Evolutionary conservation across 2,329 filamentous ascomycete genomes (phyloP), one percentile per base, ranked within the genome.

Genomic region (Diaporthe australafricana): DNA sequence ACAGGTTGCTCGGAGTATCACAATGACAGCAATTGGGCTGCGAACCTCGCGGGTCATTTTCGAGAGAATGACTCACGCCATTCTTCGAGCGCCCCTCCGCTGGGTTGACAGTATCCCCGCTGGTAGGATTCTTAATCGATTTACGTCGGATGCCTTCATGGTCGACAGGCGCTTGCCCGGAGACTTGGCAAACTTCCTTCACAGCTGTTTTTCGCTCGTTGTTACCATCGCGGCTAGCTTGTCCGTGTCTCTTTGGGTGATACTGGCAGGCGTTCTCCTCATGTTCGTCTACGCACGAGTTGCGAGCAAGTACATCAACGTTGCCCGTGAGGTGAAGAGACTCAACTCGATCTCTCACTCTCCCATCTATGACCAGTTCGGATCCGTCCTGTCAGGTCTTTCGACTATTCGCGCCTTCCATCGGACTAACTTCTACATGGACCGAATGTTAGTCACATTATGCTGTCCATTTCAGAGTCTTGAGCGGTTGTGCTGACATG

Each of bases 61-160:
- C 71, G 76, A 80, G 71, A 72, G 75, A 17, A 81, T 83, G 78
- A 79, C 77, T 9, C 77, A 80, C 56, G 76, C 80, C 4, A 79
- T 85, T 32, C 78, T 85, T 16, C 78, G 80, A 9, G 83, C 83
- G 8, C 83, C 83, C 12, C 76, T 85, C 14, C 77, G 79, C 47
- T 83, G 81, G 81, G 76, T 83, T 17, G 83, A 85, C 72, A 83
- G 81, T 0, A 76, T 82, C 1, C 83, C 83, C 5, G 76, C 81
- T 0, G 84, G 84, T 6, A 79, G 83, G n/a, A 79, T 85, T 38
- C 75, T 85, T 50, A 85, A 85, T 75, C 80, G 84, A 7, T 84
- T 85, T 70, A 82, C 80, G 0, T 79, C 79, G 0, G 84, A 85
- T 73, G 81, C 81, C 3, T 81, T 80, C 47, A 77, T 79, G 14